Evolutionary conservation across 495 filamentous ascomycete genomes (phyloP).

Genomic region (Hypoxylon perforatum): DNA sequence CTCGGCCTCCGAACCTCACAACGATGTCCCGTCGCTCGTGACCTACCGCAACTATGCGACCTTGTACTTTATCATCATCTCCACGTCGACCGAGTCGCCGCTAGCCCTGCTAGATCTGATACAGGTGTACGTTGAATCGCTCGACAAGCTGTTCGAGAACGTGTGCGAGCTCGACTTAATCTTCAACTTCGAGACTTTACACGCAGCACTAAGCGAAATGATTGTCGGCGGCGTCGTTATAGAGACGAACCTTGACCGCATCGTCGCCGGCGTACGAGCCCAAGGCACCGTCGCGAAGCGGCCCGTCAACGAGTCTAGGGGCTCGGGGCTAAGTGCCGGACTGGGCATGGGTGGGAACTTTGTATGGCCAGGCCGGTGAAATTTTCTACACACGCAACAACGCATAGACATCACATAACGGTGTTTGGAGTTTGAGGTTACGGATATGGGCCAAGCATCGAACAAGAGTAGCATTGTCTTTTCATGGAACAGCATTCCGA

Average conservation of each 20-base stretch:
- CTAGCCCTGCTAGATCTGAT: conserved; percentile 95
- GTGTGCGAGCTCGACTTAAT: conserved; percentile 98
- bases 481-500: conserved; percentile 12
- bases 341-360: conserved; percentile 67
- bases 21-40: conserved; percentile 91
- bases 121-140: conserved; percentile 95
- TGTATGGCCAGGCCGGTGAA: conserved; percentile 67
- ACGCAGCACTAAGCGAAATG: conserved; percentile 92
- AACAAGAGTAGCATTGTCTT: conserved; percentile 24
- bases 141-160: conserved; percentile 96
- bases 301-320: conserved; percentile 64
- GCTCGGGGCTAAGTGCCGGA: conserved; percentile 53
- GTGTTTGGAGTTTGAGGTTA: conserved; percentile 33
- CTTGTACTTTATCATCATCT: conserved; percentile 97
- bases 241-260: conserved; percentile 88
- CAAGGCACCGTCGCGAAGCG: conserved; percentile 83
- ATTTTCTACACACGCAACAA: background rate
- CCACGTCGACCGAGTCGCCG: conserved; percentile 95
- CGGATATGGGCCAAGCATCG: conserved; percentile 27
- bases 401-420: background rate
- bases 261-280: conserved; percentile 83
- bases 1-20: conserved; percentile 73
- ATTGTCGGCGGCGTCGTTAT: conserved; percentile 95
- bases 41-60: conserved; percentile 99
- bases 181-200: conserved; percentile 98